Percentiles rank a stretch among this genome's conserved stretches.
Conservation (phyloP, 495 filamentous ascomycete species). For the Aspergillus nidulans region DNA sequence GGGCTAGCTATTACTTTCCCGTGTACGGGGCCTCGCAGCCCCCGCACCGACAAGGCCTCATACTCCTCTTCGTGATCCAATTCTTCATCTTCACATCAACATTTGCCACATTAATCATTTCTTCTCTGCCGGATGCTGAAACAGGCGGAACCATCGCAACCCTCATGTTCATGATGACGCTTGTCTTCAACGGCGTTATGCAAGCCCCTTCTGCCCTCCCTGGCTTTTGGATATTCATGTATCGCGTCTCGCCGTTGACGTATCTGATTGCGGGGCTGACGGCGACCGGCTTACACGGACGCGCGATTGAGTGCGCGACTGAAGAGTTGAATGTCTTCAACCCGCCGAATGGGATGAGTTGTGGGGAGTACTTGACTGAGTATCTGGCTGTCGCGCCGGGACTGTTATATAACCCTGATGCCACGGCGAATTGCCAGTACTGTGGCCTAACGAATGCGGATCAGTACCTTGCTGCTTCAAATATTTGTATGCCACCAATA, state of each 20-base stretch:
- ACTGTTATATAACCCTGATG: constrained; percentile 40
- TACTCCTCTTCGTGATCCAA: constrained; percentile 52
- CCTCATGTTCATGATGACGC: constrained; percentile 55
- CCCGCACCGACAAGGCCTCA: constrained; percentile 39
- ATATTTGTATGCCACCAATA: constrained; percentile 35
- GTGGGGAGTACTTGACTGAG: constrained; percentile 42
- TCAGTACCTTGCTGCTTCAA: constrained; percentile 39
- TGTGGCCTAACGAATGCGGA: constrained; percentile 45
- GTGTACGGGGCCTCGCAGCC: constrained; percentile 39
- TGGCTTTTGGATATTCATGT: constrained; percentile 60
- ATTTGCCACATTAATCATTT: constrained; percentile 55
- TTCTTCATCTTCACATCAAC: constrained; percentile 69
- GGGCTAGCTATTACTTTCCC: constrained; percentile 60
- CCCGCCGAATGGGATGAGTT: constrained; percentile 46
- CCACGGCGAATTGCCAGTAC: constrained; percentile 39
- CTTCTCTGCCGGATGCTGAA: constrained; percentile 48
- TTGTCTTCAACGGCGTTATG: constrained; percentile 61
- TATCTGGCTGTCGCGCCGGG: constrained; percentile 34
- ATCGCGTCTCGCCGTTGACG: constrained; percentile 49
- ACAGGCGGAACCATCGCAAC: constrained; percentile 55
- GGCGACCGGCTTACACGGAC: constrained; percentile 41
- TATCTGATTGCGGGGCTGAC: constrained; percentile 55
- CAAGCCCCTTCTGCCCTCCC: constrained; percentile 46
- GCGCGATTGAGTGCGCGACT: constrained; percentile 38
- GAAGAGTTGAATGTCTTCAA: constrained; percentile 50